Evolutionary conservation across 2,329 filamentous ascomycete species (phyloP).

Genomic region (Rutstroemia sp.): DNA sequence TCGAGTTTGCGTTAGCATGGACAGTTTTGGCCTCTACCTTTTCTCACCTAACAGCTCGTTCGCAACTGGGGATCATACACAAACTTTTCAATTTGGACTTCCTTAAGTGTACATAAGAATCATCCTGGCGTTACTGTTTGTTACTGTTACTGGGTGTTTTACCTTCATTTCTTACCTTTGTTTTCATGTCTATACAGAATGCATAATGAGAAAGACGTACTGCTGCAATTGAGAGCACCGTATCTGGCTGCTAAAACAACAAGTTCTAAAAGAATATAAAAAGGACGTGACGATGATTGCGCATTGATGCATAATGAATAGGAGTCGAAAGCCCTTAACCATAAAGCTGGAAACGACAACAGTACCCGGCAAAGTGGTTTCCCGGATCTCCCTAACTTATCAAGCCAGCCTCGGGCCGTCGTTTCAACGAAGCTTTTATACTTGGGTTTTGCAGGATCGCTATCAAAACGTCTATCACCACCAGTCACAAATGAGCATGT

Average conservation of each 20-base stretch:
- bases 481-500: background rate
- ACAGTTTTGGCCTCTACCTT: conserved; percentile 5
- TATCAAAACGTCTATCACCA: background rate
- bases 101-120: conserved; percentile 26
- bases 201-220: conserved; percentile 13
- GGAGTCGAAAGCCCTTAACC: too few species aligned
- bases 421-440: too few species aligned
- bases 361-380: background rate
- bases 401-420: too few species aligned
- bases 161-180: conserved; percentile 8
- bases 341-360: background rate
- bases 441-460: background rate
- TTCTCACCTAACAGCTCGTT: background rate
- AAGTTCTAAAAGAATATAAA: background rate
- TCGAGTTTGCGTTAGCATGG: background rate
- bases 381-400: too few species aligned
- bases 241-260: background rate
- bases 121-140: conserved; percentile 22
- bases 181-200: conserved; percentile 22
- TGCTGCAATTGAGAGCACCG: background rate
- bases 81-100: conserved; percentile 5
- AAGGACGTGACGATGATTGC: too few species aligned
- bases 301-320: too few species aligned
- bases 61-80: background rate
- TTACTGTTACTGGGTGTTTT: conserved; percentile 17